phyloP scores from a whole-genome alignment of 2,329 filamentous ascomycete genomes.

The Stagonosporopsis cucurbitacearum region DNA sequence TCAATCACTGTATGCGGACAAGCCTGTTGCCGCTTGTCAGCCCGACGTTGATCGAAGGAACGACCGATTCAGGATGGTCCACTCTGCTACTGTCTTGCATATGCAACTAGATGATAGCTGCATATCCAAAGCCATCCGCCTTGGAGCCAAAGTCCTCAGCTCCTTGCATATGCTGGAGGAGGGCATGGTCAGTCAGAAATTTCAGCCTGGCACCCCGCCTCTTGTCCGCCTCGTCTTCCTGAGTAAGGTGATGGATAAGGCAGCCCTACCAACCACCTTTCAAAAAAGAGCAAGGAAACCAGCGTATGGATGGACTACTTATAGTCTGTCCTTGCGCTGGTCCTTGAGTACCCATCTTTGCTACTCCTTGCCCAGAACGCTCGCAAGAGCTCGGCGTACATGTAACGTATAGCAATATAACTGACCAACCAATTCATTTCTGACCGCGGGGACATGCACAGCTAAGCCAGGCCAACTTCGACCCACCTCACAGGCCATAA shows the following conservation, averaged over 20 bases:
- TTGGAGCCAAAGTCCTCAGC: conserved; percentile 30
- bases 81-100: conserved; percentile 43
- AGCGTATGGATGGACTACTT: background rate
- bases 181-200: conserved; percentile 20
- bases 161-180: conserved; percentile 28
- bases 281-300: background rate
- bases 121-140: conserved; percentile 41
- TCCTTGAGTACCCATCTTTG: background rate
- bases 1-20: conserved; percentile 16
- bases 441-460: conserved; percentile 36
- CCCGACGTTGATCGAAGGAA: conserved; percentile 28
- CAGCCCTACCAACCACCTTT: background rate
- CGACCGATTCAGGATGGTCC: conserved; percentile 26
- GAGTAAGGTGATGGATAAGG: background rate
- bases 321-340: background rate
- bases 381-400: conserved; percentile 22
- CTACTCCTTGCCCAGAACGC: background rate
- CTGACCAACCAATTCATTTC: conserved; percentile 28
- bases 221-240: conserved; percentile 11
- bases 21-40: conserved; percentile 23
- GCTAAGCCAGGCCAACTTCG: conserved; percentile 29
- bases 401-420: conserved; percentile 20
- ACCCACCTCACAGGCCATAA: conserved; percentile 30
- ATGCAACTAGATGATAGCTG: conserved; percentile 47
- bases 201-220: conserved; percentile 33